Percentiles rank a stretch among this genome's conserved stretches.
Evolutionary conservation across 2,329 filamentous ascomycete genomes (phyloP).

Genomic region (Neopestalotiopsis rosae): DNA sequence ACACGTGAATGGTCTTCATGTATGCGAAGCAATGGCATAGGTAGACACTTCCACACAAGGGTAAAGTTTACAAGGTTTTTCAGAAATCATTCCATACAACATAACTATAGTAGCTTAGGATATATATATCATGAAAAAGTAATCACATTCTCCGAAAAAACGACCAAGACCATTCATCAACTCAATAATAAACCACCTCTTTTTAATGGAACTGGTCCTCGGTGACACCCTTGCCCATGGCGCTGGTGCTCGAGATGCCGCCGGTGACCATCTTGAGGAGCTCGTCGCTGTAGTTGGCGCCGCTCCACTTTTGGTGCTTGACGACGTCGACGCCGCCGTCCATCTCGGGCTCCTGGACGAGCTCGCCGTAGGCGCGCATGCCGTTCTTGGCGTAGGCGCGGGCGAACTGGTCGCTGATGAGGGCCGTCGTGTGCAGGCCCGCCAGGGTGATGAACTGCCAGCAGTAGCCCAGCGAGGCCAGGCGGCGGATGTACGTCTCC

Average conservation of each 20-base stretch:
- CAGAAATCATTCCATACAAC: not conserved
- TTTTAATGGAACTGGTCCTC: constrained; percentile 88
- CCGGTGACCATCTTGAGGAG: constrained; percentile 96
- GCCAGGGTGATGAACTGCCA: constrained; percentile 99
- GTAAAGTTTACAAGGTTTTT: too few relatives aligned
- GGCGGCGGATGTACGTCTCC: constrained; percentile 94
- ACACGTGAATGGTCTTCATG: not conserved
- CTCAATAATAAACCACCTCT: not conserved
- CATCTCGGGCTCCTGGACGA: constrained; percentile 98
- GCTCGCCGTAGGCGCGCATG: constrained; percentile 96
- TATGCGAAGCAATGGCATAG: not conserved
- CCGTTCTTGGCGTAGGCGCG: constrained; percentile 80
- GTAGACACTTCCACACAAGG: not conserved
- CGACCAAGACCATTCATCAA: not conserved
- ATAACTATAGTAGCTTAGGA: not conserved
- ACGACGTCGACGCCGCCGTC: constrained; percentile 89
- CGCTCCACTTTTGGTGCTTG: constrained; percentile 98
- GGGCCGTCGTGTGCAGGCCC: constrained; percentile 91
- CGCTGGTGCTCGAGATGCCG: constrained; percentile 87
- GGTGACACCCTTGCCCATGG: constrained; percentile 97
- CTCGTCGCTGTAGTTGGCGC: constrained; percentile 93
- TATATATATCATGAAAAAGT: not conserved
- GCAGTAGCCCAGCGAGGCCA: constrained; percentile 89
- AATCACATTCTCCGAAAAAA: not conserved
- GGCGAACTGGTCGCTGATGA: constrained; percentile 89